Base-by-base conservation (phyloP, 73 alveolate genomes). In the Uronychia binucleata region DNA sequence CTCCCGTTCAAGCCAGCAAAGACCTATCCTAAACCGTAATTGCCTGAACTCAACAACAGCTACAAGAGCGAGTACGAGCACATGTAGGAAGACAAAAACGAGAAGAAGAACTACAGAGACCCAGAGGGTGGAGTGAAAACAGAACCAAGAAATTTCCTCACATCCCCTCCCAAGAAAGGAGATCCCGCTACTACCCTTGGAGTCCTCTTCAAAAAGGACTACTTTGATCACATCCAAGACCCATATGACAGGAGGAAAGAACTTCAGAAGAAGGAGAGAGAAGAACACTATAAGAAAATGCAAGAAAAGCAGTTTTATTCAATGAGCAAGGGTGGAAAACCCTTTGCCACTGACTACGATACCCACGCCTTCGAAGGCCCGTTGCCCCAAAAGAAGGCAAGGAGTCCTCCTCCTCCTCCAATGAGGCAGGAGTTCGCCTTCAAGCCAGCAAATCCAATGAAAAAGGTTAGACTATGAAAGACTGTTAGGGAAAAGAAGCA, bases 81-180 rank as follows among this genome's bases (percentile, higher is more conserved):
- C 19, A 5, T 46, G 5, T 19, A 5, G 5, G 67, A 46, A 5
- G n/a, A 19, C 19, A 46, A 5, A 5, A 5, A 83, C 35, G 80
- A 11, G 60, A 79, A 88, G 34, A 83, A 57, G 28, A 79, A 75
- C 32, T 77, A 82, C 33, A 78, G 87, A 59, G 92, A 79, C 1
- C 87, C 90, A 0, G 95, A 92, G 31, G 95, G 95, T 8, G 85
- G 78, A 29, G 95, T 92, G 0, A 57, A 74, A n/a, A 84, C 85
- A 14, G 97, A 84, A 29, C 97, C 95, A 1, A 84, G 85, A 29
- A 92, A 92, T 82, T 89, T 92, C 85, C 81, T 89, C 59, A 92
- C 97, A 26, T 82, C 81, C 58, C 95, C 95, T 0, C 88, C 92
- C 19, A 92, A 92, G 88, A 46, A 79, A 77, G 97, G 97, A 46